phyloP scores from a whole-genome alignment of 2,329 filamentous ascomycete genomes.

The Monosporascus ibericus region DNA sequence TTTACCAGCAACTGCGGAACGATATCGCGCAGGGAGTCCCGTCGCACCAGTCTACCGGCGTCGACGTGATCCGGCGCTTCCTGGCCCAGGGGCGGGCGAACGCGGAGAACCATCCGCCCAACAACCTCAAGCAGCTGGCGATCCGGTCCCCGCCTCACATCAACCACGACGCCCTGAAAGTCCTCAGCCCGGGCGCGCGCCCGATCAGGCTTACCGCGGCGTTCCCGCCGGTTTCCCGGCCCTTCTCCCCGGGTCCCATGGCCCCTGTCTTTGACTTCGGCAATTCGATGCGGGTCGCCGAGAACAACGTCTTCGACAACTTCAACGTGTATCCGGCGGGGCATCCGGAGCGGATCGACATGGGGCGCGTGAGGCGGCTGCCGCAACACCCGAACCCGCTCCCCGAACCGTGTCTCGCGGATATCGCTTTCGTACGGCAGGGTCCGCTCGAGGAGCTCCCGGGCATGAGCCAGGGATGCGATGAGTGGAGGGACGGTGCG shows the following conservation, averaged over 20 bases:
- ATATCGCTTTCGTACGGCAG: constrained; percentile 1
- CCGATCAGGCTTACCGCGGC: background rate
- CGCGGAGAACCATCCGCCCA: too few relatives aligned
- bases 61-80: too few relatives aligned
- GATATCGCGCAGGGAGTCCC: too few relatives aligned
- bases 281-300: too few relatives aligned
- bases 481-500: background rate
- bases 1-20: too few relatives aligned
- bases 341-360: background rate
- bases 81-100: too few relatives aligned
- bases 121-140: background rate
- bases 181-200: background rate
- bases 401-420: background rate
- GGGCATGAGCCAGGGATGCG: background rate
- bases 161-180: background rate
- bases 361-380: background rate
- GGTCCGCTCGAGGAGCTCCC: background rate
- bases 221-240: background rate
- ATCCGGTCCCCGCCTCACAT: background rate
- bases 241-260: background rate
- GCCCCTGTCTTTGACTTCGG: background rate
- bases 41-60: too few relatives aligned
- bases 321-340: background rate
- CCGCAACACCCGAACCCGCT: constrained; percentile 4
- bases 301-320: too few relatives aligned